Evolutionary conservation across 2,329 filamentous ascomycete species (phyloP).

Genomic region (Phyllosticta capitalensis): DNA sequence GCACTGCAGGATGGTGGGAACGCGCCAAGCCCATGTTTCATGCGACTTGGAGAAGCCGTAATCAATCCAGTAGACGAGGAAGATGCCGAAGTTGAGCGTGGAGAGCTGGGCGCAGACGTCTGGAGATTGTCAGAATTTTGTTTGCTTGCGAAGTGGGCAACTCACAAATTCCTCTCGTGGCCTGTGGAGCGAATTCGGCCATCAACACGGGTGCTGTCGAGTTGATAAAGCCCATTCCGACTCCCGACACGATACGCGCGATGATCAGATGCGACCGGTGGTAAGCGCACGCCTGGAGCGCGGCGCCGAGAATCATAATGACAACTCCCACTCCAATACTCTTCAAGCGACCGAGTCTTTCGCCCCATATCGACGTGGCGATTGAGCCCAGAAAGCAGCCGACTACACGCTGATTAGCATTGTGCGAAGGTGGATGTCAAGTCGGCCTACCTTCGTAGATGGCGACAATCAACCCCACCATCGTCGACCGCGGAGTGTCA

Average conservation of each 20-base stretch:
- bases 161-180: not conserved
- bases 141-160: not conserved
- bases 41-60: constrained; percentile 30
- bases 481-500: not conserved
- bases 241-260: constrained; percentile 39
- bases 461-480: constrained; percentile 40
- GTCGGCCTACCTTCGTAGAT: constrained; percentile 30
- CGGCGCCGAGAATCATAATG: constrained; percentile 38
- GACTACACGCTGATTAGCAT: constrained; percentile 14
- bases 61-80: constrained; percentile 39
- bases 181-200: constrained; percentile 23
- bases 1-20: constrained; percentile 35
- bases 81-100: constrained; percentile 39
- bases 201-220: constrained; percentile 38
- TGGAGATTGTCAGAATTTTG: not conserved
- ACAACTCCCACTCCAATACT: constrained; percentile 35
- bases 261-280: constrained; percentile 37
- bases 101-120: constrained; percentile 39
- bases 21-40: constrained; percentile 29
- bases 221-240: constrained; percentile 40
- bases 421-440: not conserved
- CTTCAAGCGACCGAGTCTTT: constrained; percentile 35
- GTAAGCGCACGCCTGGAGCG: constrained; percentile 32
- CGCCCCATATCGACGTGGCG: constrained; percentile 31
- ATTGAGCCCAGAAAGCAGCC: constrained; percentile 37